These are phyloP conservation scores for Omphalotus guepiniiformis DNA, from an alignment of 768 basidiomycete genomes.

Conservation along the genomic window DNA sequence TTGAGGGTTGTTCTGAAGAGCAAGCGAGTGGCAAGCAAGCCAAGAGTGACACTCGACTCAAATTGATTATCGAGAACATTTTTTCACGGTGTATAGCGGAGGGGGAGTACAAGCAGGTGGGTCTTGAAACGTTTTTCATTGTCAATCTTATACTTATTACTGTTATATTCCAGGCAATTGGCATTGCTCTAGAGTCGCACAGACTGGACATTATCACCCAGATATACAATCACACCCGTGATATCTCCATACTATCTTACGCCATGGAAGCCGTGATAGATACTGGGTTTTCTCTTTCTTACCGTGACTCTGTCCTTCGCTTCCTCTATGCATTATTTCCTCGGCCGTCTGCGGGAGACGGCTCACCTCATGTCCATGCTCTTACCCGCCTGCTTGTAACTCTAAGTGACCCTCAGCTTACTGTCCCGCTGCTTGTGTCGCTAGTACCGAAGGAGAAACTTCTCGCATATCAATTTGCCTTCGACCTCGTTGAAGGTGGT, in stretches of 20 bases:
- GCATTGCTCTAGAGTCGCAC: slow-evolving; percentile 89
- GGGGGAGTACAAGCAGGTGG: slow-evolving; percentile 86
- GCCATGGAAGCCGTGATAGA: slow-evolving; percentile 91
- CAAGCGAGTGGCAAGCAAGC: slow-evolving; percentile 39
- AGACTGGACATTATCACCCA: slow-evolving; percentile 82
- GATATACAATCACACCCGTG: slow-evolving; percentile 69
- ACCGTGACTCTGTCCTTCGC: slow-evolving; percentile 76
- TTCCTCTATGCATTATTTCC: slow-evolving; percentile 88
- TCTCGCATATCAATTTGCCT: slow-evolving; percentile 91
- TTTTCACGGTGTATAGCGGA: slow-evolving; percentile 83
- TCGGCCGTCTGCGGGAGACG: slow-evolving; percentile 61
- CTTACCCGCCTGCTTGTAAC: slow-evolving; percentile 89
- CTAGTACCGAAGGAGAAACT: slow-evolving; percentile 69
- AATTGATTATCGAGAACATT: slow-evolving; percentile 84
- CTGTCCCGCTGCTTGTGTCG: slow-evolving; percentile 66
- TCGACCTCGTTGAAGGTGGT: slow-evolving; percentile 92
- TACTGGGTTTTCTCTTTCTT: slow-evolving; percentile 82
- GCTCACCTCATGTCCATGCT: slow-evolving; percentile 72
- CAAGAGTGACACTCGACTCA: slow-evolving; percentile 76
- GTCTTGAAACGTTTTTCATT: slow-evolving; percentile 12
- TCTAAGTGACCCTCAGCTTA: slow-evolving; percentile 75
- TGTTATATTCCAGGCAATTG: slow-evolving; percentile 64
- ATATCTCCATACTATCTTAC: slow-evolving; percentile 80
- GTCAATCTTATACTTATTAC: slow-evolving; percentile 10
- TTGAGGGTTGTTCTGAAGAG: slow-evolving; percentile 61